A percentile compares a stretch with the other conserved stretches of the same genome.
Evolutionary conservation across 768 basidiomycete species (phyloP).

Genomic region (Nidula microcarpa): DNA sequence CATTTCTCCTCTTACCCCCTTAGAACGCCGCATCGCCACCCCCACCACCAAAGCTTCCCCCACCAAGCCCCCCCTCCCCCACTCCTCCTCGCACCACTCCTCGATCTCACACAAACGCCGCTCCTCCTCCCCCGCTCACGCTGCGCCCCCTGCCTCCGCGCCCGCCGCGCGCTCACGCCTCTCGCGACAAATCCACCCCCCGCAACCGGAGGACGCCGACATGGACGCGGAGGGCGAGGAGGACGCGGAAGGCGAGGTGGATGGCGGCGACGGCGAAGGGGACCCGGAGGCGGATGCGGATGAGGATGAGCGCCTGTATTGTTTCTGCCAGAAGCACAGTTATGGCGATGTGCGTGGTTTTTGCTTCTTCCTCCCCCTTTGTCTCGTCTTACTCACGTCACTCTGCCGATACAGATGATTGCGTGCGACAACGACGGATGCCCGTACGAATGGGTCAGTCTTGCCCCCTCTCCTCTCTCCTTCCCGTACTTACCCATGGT

Average conservation of each 20-base stretch:
- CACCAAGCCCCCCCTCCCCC: too few relatives aligned
- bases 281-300: conserved; percentile 36
- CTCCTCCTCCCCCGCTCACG: conserved; percentile 41
- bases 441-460: conserved; percentile 66
- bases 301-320: conserved; percentile 48
- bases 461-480: not conserved
- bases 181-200: conserved; percentile 37
- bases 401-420: conserved; percentile 47
- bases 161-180: conserved; percentile 37
- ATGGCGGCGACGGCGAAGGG: conserved; percentile 18
- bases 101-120: conserved; percentile 33
- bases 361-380: not conserved
- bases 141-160: conserved; percentile 17
- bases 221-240: conserved; percentile 40
- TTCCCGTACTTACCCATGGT: not conserved
- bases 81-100: not conserved
- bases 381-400: not conserved
- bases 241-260: conserved; percentile 22
- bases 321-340: conserved; percentile 49
- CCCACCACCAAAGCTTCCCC: conserved; percentile 5
- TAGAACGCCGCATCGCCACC: conserved; percentile 13
- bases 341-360: conserved; percentile 41
- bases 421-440: conserved; percentile 68
- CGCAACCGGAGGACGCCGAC: conserved; percentile 30
- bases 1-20: too few relatives aligned